These are phyloP conservation scores for Senna tora DNA, from an alignment of 306 rosid species.

Conservation along the genomic window DNA sequence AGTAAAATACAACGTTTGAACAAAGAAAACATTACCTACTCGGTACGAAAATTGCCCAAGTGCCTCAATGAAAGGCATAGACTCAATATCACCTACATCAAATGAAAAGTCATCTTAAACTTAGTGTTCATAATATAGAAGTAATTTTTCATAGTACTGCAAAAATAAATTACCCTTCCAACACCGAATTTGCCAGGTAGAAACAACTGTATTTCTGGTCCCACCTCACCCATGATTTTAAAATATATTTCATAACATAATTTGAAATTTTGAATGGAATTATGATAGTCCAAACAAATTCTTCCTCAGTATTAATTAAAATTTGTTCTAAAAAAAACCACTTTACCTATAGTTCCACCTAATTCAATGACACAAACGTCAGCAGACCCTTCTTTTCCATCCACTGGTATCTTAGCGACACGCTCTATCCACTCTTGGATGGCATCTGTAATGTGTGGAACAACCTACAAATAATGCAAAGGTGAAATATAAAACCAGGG, in stretches of 20 bases:
- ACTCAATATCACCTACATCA: slow-evolving; percentile 66
- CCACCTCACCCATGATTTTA: background rate
- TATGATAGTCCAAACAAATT: background rate
- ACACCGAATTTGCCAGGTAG: background rate
- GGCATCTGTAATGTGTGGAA: slow-evolving; percentile 83
- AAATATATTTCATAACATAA: background rate
- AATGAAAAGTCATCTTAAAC: slow-evolving; percentile 11
- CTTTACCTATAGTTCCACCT: slow-evolving; percentile 86
- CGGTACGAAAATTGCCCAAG: slow-evolving; percentile 66
- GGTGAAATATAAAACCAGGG: slow-evolving; percentile 39
- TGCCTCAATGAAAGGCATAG: slow-evolving; percentile 64
- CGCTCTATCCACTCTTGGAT: slow-evolving; percentile 86
- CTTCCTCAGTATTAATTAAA: background rate
- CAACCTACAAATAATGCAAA: slow-evolving; percentile 50
- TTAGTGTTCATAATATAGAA: background rate
- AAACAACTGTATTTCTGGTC: background rate
- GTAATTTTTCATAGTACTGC: background rate
- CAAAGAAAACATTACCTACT: slow-evolving; percentile 46
- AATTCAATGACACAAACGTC: slow-evolving; percentile 85
- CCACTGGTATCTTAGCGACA: slow-evolving; percentile 71
- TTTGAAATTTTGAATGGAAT: background rate
- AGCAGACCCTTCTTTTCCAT: slow-evolving; percentile 76
- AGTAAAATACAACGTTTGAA: background rate
- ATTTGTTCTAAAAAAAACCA: slow-evolving; percentile 35
- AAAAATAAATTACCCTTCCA: background rate